A percentile compares a stretch with the other conserved stretches of the same genome.
These are phyloP conservation scores for Ziziphus jujuba DNA, from an alignment of 306 rosid species.

Conservation along the genomic window DNA sequence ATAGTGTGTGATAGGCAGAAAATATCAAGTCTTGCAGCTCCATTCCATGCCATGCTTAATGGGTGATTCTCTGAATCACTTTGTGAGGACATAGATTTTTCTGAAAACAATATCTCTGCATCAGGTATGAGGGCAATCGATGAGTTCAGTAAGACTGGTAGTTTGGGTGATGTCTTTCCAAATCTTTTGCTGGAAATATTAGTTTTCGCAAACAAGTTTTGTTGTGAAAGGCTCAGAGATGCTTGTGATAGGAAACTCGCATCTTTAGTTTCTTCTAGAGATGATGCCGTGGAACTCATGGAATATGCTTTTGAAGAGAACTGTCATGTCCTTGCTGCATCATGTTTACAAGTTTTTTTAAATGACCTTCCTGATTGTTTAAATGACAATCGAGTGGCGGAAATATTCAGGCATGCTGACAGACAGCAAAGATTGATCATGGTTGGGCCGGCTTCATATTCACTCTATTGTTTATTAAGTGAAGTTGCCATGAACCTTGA, in stretches of 20 bases:
- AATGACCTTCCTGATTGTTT: slow-evolving; percentile 72
- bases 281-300: slow-evolving; percentile 84
- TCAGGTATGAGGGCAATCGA: slow-evolving; percentile 71
- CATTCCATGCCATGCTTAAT: slow-evolving; percentile 86
- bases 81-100: slow-evolving; percentile 69
- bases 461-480: slow-evolving; percentile 78
- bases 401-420: slow-evolving; percentile 60
- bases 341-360: slow-evolving; percentile 79
- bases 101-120: slow-evolving; percentile 72
- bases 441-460: slow-evolving; percentile 71
- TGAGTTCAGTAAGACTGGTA: slow-evolving; percentile 61
- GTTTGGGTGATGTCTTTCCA: slow-evolving; percentile 54
- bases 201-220: slow-evolving; percentile 74
- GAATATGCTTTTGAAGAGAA: slow-evolving; percentile 74
- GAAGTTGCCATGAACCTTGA: slow-evolving; percentile 75
- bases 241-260: slow-evolving; percentile 84
- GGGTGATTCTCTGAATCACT: slow-evolving; percentile 84
- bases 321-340: slow-evolving; percentile 65
- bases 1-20: slow-evolving; percentile 81
- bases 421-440: slow-evolving; percentile 58
- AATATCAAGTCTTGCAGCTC: slow-evolving; percentile 77
- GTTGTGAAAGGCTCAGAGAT: slow-evolving; percentile 76
- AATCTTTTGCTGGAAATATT: slow-evolving; percentile 77
- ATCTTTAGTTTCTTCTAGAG: slow-evolving; percentile 57
- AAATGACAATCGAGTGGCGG: slow-evolving; percentile 59